Base-by-base conservation (phyloP, 192 early-diverging fungal genomes). In the Allomyces macrogynus region DNA sequence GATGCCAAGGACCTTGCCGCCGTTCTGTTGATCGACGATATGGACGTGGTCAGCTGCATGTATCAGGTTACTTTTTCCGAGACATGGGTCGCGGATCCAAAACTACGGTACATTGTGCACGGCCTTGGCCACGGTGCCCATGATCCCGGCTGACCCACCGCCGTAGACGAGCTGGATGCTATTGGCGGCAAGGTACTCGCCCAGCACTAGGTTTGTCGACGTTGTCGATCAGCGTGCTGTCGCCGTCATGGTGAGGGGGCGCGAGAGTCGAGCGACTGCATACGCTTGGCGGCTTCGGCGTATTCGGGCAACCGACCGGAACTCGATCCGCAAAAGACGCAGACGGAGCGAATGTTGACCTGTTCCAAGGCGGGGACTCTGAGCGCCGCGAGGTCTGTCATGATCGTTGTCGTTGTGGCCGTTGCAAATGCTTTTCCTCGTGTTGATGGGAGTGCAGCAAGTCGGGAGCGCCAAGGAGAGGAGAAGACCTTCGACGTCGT, bases 41-140 rank as follows among this genome's bases (percentile, higher is more conserved):
- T 8, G 3, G 32, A 8, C 32, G 32, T 8, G 32, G 32, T 40
- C 32, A 40, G 32, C 32, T 40, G 5, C 1, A n/a, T 7, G 32
- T 8, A 40, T 40, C 32, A 2, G 0, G 49, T 44, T 24, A 23
- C 40, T 23, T 61, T 49, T 26, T 44, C 24, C 18, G 44, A 40
- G 2, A 44, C 16, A 64, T 11, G 11, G 8, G 24, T 64, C 20
- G n/a, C n/a, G 26, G 24, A 12, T 25, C n/a, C 10, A 63, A 27
- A n/a, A 3, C 23, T 64, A 22, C 14, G 14, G 42, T 20, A 64
- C 32, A 27, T 78, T 76, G 18, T 74, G 63, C 1, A 83, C 84
- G 23, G 85, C 72, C 24, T 72, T 69, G n/a, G 92, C 90, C 43
- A 92, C 80, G 0, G 77, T 75, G 18, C 92, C 92, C 92, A 95